Base-by-base conservation (phyloP, 2,329 filamentous ascomycete species). In the Lecanicillium sp. region DNA sequence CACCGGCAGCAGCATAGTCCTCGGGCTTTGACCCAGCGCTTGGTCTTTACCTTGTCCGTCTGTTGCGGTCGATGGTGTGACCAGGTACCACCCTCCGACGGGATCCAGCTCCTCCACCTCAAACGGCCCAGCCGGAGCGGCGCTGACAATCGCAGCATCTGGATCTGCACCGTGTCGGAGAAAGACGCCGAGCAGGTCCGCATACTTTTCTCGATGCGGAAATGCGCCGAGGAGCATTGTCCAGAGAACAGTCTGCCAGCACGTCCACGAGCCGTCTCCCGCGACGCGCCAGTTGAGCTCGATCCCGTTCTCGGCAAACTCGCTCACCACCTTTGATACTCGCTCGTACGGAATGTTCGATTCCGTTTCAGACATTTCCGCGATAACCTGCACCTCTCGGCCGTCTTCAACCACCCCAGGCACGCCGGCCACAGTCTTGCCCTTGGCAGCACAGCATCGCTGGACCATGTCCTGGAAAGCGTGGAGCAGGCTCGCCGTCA, bases 201-300 rank as follows among this genome's bases (percentile, higher is more conserved):
- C 20, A 9, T 15, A 21, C 20, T 35, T 44, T n/a, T 44, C 41
- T 11, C n/a, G 14, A 12, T 23, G 20, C n/a, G 42, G 30, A 35
- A 44, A 17, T 5, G 35, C 42, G 14, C 42, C 42, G 9, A 36
- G 7, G 2, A 36, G 14, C 2, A 37, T 27, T n/a, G 42, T 20
- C 42, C 42, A 44, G 4, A 44, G 42, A 2, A 44, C 8, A 3
- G 21, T 29, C 15, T 36, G 30, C 42, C 42, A 44, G 21, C 42
- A 44, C 3, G 42, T 44, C 42, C 29, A 44, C 6, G 30, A 15
- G 6, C 6, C 11, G 4, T 26, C 19, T 17, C 17, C 38, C 4
- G 14, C 14, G n/a, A 20, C 12, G 17, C n/a, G 24, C 30, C 23
- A 36, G 23, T 44, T 44, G 8, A 44, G 4, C 7, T 44, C 42